phyloP scores from a whole-genome alignment of 495 filamentous ascomycete species.

The Penicillium crystallinum region DNA sequence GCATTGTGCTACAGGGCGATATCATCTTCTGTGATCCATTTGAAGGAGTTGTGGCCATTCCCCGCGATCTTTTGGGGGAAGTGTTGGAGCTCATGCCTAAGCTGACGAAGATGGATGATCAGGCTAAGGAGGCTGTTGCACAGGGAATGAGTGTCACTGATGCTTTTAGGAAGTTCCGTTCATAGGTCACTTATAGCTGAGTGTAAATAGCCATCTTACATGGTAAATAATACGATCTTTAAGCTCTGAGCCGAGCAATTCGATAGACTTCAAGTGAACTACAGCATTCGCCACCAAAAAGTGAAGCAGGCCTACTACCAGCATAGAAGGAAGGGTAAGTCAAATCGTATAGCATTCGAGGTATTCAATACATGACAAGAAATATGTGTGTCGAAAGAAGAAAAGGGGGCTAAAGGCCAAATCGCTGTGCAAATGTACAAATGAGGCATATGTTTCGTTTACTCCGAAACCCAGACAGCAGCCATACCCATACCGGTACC shows the following conservation, averaged over 20 bases:
- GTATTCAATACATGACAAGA: constrained; percentile 24
- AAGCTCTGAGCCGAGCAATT: not conserved
- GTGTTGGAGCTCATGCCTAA: constrained; percentile 51
- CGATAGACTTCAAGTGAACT: not conserved
- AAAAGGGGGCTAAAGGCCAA: constrained; percentile 7
- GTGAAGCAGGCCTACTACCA: not conserved
- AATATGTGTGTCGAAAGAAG: constrained; percentile 15
- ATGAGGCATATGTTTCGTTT: constrained; percentile 23
- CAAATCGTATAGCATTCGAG: constrained; percentile 25
- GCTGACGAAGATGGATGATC: constrained; percentile 55
- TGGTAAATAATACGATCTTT: too few species aligned
- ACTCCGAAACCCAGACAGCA: constrained; percentile 87
- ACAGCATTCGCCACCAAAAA: not conserved
- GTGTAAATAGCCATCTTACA: not conserved
- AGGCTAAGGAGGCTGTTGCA: constrained; percentile 54
- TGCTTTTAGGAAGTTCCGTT: constrained; percentile 47
- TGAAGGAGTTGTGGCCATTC: constrained; percentile 61
- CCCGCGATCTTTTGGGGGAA: constrained; percentile 41
- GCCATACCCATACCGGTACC: constrained; percentile 98
- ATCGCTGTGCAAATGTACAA: constrained; percentile 32
- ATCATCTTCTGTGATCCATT: constrained; percentile 56
- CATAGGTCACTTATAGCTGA: not conserved
- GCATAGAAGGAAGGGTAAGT: constrained; percentile 10
- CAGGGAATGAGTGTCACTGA: constrained; percentile 52
- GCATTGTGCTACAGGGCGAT: constrained; percentile 45